These are phyloP conservation scores for Penicillium sp. DNA, from an alignment of 2,329 filamentous ascomycete genomes.

Conservation along the genomic window DNA sequence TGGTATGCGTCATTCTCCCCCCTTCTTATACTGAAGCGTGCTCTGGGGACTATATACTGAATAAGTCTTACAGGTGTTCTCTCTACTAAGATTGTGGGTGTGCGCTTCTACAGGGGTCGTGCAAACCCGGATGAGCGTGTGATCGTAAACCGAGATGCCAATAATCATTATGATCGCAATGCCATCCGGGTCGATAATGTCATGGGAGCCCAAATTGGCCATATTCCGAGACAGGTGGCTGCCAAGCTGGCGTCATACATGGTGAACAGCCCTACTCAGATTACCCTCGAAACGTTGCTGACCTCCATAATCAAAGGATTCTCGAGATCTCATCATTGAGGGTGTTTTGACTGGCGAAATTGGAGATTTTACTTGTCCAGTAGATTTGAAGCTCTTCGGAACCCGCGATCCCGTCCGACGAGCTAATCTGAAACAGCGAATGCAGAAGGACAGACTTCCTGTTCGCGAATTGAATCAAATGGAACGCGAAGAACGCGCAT, in stretches of 20 bases:
- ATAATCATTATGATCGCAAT: slow-evolving; percentile 69
- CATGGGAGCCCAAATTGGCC: slow-evolving; percentile 71
- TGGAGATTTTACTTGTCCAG: slow-evolving; percentile 67
- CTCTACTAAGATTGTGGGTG: slow-evolving; percentile 59
- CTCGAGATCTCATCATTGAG: slow-evolving; percentile 63
- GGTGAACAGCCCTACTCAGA: slow-evolving; percentile 42
- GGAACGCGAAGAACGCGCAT: slow-evolving; percentile 49
- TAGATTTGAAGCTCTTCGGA: slow-evolving; percentile 68
- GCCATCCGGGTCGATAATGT: slow-evolving; percentile 79
- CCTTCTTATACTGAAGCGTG: not conserved
- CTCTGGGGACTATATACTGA: not conserved
- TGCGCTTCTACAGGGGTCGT: slow-evolving; percentile 62
- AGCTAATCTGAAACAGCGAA: slow-evolving; percentile 56
- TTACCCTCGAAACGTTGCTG: not conserved
- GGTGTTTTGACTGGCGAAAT: slow-evolving; percentile 67
- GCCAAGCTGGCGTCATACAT: slow-evolving; percentile 73
- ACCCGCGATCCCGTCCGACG: slow-evolving; percentile 56
- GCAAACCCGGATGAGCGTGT: slow-evolving; percentile 65
- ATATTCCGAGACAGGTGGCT: slow-evolving; percentile 67
- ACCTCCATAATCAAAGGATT: slow-evolving; percentile 45
- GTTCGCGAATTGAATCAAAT: slow-evolving; percentile 52
- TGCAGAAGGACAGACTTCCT: slow-evolving; percentile 66
- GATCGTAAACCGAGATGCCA: slow-evolving; percentile 62
- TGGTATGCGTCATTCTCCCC: slow-evolving; percentile 29
- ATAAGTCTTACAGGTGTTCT: slow-evolving; percentile 33